phyloP scores from a whole-genome alignment of 1,284 basidiomycete species.

The Mrakiaceae sp. region DNA sequence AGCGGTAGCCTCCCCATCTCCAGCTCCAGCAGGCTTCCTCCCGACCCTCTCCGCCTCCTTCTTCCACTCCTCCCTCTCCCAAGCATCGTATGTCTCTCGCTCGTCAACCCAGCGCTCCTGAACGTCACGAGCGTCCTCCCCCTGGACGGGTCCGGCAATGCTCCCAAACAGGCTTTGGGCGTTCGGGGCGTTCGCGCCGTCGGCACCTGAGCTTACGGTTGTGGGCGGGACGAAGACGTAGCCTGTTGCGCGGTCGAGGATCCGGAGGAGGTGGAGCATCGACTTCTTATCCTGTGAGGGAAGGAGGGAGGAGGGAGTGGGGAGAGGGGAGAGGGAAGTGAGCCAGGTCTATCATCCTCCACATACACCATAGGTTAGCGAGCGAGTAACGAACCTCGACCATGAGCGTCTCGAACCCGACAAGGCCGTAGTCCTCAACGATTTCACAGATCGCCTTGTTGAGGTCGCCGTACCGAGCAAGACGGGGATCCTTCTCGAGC shows the following conservation, averaged over 20 bases:
- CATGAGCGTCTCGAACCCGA: slow-evolving; percentile 92
- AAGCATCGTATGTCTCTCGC: slow-evolving; percentile 62
- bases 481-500: slow-evolving; percentile 47
- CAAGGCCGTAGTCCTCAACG: slow-evolving; percentile 87
- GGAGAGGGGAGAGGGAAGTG: neutral
- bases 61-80: slow-evolving; percentile 46
- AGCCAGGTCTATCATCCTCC: neutral
- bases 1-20: too few relatives aligned
- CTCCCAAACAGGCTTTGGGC: slow-evolving; percentile 53
- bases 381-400: slow-evolving; percentile 56
- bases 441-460: slow-evolving; percentile 85
- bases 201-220: neutral
- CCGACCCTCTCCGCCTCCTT: slow-evolving; percentile 29
- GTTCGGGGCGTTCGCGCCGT: slow-evolving; percentile 40
- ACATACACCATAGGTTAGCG: neutral
- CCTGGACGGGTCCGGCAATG: slow-evolving; percentile 49
- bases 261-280: slow-evolving; percentile 72
- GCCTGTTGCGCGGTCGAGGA: slow-evolving; percentile 78
- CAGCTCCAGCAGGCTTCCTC: too few relatives aligned
- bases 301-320: neutral
- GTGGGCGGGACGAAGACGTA: slow-evolving; percentile 62
- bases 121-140: slow-evolving; percentile 48
- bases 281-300: slow-evolving; percentile 66
- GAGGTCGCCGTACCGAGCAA: slow-evolving; percentile 58
- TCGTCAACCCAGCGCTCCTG: slow-evolving; percentile 83